Conservation (phyloP, 768 basidiomycete genomes). For the Xanthoconium purpureum region DNA sequence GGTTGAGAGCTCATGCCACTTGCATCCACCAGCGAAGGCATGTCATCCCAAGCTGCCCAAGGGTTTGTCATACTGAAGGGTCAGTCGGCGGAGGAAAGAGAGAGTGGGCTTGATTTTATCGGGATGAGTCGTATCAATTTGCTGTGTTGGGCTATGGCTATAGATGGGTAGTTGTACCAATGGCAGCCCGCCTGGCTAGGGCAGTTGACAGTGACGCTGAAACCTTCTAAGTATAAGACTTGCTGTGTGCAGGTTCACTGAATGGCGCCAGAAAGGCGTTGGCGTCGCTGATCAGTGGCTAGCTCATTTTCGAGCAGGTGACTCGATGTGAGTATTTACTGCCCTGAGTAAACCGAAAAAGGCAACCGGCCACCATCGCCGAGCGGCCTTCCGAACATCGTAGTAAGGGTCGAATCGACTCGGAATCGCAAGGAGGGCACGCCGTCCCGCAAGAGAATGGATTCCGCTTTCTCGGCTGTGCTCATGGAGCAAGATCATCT, state of each 20-base stretch:
- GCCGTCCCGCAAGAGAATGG: background rate
- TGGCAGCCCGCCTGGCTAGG: background rate
- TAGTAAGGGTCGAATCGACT: background rate
- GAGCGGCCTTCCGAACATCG: background rate
- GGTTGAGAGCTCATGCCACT: background rate
- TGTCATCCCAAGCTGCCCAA: conserved; percentile 21
- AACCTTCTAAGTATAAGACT: background rate
- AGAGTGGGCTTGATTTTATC: conserved; percentile 7
- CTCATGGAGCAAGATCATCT: too few species aligned
- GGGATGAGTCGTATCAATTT: conserved; percentile 16
- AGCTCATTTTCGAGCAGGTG: background rate
- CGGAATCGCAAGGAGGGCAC: background rate
- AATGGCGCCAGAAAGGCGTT: background rate
- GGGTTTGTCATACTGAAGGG: conserved; percentile 14
- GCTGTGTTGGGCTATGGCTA: conserved; percentile 17
- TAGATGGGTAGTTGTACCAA: background rate
- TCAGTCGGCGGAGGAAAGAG: background rate
- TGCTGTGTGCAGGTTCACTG: background rate
- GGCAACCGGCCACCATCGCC: background rate
- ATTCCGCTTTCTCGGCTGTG: background rate
- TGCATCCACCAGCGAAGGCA: conserved; percentile 28
- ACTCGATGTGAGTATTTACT: background rate
- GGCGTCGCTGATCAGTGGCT: background rate
- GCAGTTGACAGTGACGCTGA: background rate
- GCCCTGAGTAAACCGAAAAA: conserved; percentile 9